Evolutionary conservation across 2,329 filamentous ascomycete species (phyloP).

Genomic region (Rutstroemia sp.): DNA sequence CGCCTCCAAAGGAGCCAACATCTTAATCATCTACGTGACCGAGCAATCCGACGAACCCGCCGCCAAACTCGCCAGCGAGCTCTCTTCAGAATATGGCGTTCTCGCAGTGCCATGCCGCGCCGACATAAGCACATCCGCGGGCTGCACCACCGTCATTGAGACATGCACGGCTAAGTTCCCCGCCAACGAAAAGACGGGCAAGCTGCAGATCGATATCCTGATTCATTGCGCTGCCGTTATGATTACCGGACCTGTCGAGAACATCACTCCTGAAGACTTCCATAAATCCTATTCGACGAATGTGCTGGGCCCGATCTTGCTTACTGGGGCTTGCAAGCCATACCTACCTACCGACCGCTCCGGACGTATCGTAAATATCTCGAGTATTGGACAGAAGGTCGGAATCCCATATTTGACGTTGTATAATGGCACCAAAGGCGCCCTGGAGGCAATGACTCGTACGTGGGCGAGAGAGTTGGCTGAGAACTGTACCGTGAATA

Average conservation of each 20-base stretch:
- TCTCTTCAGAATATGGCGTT: slow-evolving; percentile 49
- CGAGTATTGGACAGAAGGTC: slow-evolving; percentile 47
- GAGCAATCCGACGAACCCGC: slow-evolving; percentile 46
- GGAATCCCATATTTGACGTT: slow-evolving; percentile 50
- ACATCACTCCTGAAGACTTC: slow-evolving; percentile 58
- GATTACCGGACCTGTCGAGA: slow-evolving; percentile 48
- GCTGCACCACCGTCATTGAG: slow-evolving; percentile 50
- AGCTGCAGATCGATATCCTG: slow-evolving; percentile 68
- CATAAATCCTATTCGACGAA: slow-evolving; percentile 67
- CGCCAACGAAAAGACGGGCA: slow-evolving; percentile 32
- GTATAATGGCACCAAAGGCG: slow-evolving; percentile 57
- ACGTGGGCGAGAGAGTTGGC: slow-evolving; percentile 8
- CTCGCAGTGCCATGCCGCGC: slow-evolving; percentile 57
- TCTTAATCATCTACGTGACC: slow-evolving; percentile 58
- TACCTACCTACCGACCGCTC: slow-evolving; percentile 61
- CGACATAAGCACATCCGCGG: slow-evolving; percentile 55
- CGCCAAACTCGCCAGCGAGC: slow-evolving; percentile 42
- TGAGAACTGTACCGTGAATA: slow-evolving; percentile 5
- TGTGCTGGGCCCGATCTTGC: slow-evolving; percentile 68
- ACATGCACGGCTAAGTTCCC: slow-evolving; percentile 34
- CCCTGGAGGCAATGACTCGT: slow-evolving; percentile 55
- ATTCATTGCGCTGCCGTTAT: slow-evolving; percentile 75
- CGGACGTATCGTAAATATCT: slow-evolving; percentile 54
- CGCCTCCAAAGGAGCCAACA: slow-evolving; percentile 53
- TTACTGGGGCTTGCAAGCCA: slow-evolving; percentile 63